Percentiles rank a stretch among this genome's conserved stretches.
phyloP scores from a whole-genome alignment of 139 green algal genomes.

The Zygnema cylindricum region DNA sequence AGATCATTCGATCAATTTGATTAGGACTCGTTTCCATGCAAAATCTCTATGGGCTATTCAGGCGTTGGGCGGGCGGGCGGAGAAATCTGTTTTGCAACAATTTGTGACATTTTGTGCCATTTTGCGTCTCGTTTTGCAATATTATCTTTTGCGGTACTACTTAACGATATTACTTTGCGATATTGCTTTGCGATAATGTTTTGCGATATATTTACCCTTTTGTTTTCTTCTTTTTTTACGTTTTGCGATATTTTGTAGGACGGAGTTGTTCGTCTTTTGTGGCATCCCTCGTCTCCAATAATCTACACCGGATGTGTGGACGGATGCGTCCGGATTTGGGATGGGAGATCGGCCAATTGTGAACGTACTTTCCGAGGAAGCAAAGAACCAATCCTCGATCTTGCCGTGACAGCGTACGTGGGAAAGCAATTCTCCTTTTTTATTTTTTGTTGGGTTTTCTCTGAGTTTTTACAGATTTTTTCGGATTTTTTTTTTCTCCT shows the following conservation, averaged over 20 bases:
- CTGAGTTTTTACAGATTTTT: no score
- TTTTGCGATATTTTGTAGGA: slow-evolving; percentile 12
- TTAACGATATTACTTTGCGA: not conserved
- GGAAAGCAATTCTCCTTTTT: no score
- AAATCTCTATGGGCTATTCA: no score
- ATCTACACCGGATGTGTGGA: slow-evolving; percentile 46
- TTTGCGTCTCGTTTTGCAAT: no score
- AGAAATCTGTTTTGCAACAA: slow-evolving; percentile 62
- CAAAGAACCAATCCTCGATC: slow-evolving; percentile 10
- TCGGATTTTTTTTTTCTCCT: no score
- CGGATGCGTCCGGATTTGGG: slow-evolving; percentile 45
- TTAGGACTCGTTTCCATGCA: no score
- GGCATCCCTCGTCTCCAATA: slow-evolving; percentile 40
- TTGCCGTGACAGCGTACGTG: slow-evolving; percentile 40
- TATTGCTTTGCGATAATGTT: not conserved
- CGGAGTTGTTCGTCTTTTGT: slow-evolving; percentile 40
- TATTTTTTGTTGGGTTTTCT: no score
- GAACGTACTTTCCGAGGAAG: slow-evolving; percentile 41
- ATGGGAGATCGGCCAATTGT: slow-evolving; percentile 17
- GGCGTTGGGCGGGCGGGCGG: no score
- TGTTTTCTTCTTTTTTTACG: slow-evolving; percentile 1
- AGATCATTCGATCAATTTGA: no score
- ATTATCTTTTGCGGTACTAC: not conserved
- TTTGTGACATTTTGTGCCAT: not conserved
- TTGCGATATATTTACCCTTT: not conserved